Conservation (phyloP, 2,329 filamentous ascomycete genomes). For the Fusarium sp. region DNA sequence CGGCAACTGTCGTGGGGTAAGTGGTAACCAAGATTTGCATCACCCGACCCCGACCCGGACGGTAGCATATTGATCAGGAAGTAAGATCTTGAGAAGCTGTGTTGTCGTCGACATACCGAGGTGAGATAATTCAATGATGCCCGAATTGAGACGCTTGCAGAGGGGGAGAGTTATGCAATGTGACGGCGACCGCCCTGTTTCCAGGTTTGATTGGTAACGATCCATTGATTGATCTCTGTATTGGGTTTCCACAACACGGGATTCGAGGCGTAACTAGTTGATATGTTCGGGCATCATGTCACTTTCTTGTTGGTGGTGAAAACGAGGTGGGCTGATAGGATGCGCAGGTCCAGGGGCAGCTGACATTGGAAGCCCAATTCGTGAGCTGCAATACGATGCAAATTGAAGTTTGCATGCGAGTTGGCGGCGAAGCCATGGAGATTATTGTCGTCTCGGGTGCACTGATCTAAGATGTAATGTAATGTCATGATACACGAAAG, state of each 20-base stretch:
- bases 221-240: conserved; percentile 12
- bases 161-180: conserved; percentile 32
- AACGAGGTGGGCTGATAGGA: conserved; percentile 21
- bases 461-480: conserved; percentile 9
- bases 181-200: conserved; percentile 26
- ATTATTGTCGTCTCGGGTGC: conserved; percentile 12
- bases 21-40: conserved; percentile 5
- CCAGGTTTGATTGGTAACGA: conserved; percentile 26
- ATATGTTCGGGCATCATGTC: conserved; percentile 23
- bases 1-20: conserved; percentile 43
- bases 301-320: conserved; percentile 21
- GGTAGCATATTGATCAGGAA: conserved; percentile 20
- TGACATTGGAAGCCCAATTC: conserved; percentile 21
- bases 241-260: conserved; percentile 28
- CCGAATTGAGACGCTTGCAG: conserved; percentile 37
- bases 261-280: conserved; percentile 28
- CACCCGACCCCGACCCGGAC: conserved; percentile 18
- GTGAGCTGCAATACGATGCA: conserved; percentile 6
- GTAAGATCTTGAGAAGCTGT: conserved; percentile 22
- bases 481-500: conserved; percentile 21
- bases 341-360: conserved; percentile 25
- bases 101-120: conserved; percentile 21
- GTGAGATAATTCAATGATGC: conserved; percentile 7
- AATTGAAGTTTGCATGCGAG: conserved; percentile 23
- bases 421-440: conserved; percentile 25